These are phyloP conservation scores for Sclerotinia minor DNA, from an alignment of 2,329 filamentous ascomycete species.

Conservation along the genomic window DNA sequence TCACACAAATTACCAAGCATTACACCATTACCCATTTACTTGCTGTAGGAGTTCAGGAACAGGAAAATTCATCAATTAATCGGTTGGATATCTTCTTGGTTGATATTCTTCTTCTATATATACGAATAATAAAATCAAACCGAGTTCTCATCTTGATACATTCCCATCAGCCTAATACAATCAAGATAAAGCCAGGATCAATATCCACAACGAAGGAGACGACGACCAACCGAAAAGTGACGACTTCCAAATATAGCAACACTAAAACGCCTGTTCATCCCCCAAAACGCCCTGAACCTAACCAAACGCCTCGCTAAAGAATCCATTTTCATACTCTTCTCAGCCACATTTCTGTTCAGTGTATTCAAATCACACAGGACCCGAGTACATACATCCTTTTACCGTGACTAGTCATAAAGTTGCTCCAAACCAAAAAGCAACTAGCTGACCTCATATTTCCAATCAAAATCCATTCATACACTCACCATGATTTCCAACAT, in stretches of 20 bases:
- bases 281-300: background rate
- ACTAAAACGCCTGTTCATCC: background rate
- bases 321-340: conserved; percentile 3
- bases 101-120: conserved; percentile 7
- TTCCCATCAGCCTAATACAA: background rate
- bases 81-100: background rate
- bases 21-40: background rate
- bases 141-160: background rate
- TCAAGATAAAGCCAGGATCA: background rate
- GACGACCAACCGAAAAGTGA: background rate
- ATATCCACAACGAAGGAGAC: background rate
- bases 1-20: background rate
- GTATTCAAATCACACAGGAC: background rate
- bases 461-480: background rate
- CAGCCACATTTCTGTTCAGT: background rate
- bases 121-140: background rate
- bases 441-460: background rate
- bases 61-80: background rate
- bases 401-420: background rate
- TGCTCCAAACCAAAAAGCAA: background rate
- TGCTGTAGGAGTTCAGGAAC: background rate
- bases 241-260: background rate
- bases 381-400: background rate
- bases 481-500: conserved; percentile 18
- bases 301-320: conserved; percentile 19